These are phyloP conservation scores for Fusarium bactridioides DNA, from an alignment of 2,329 filamentous ascomycete genomes.

Conservation along the genomic window DNA sequence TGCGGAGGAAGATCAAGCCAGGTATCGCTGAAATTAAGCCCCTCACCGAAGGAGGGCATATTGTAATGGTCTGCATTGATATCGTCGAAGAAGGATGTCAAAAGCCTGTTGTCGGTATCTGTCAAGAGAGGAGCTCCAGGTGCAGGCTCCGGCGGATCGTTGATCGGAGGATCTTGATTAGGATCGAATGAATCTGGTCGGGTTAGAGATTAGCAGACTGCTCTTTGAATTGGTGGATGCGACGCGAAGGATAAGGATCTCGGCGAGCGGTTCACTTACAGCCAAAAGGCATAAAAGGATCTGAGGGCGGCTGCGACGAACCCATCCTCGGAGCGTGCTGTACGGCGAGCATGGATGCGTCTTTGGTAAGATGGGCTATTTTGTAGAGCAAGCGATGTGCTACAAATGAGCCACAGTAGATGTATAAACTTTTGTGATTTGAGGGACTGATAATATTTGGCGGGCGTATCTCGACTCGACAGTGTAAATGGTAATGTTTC, in stretches of 20 bases:
- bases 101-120: slow-evolving; percentile 65
- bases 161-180: slow-evolving; percentile 55
- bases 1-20: slow-evolving; percentile 69
- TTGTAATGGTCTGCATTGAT: slow-evolving; percentile 61
- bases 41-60: slow-evolving; percentile 58
- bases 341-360: slow-evolving; percentile 65
- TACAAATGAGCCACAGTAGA: slow-evolving; percentile 6
- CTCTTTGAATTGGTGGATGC: neutral
- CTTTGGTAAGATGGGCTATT: slow-evolving; percentile 31
- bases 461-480: neutral
- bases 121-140: slow-evolving; percentile 71
- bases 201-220: slow-evolving; percentile 39
- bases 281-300: slow-evolving; percentile 69
- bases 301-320: slow-evolving; percentile 62
- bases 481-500: neutral
- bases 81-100: slow-evolving; percentile 66
- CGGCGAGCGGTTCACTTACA: slow-evolving; percentile 59
- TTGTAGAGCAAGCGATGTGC: slow-evolving; percentile 7
- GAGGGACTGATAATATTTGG: slow-evolving; percentile 1
- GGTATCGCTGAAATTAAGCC: slow-evolving; percentile 57
- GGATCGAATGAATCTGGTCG: slow-evolving; percentile 56
- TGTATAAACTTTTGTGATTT: neutral
- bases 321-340: slow-evolving; percentile 64
- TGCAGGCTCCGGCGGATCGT: slow-evolving; percentile 67
- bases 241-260: neutral